Conservation (phyloP, 345 rosid genomes). For the Syzygium aqueum region DNA sequence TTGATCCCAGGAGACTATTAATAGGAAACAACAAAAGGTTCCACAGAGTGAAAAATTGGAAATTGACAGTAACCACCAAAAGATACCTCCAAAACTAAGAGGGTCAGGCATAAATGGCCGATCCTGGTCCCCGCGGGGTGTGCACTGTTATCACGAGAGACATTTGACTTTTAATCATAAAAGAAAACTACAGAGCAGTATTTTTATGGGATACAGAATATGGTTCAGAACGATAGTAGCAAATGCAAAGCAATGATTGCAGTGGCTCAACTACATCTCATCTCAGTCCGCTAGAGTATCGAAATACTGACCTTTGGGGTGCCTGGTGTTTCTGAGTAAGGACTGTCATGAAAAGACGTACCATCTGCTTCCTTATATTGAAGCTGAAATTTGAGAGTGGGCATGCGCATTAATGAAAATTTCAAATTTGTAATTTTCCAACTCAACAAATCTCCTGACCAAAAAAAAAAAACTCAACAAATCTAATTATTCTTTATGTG, state of each 20-base stretch:
- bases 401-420: not conserved
- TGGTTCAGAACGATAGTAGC: not conserved
- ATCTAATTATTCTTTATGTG: not conserved
- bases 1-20: not conserved
- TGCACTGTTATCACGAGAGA: slow-evolving; percentile 19
- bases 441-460: not conserved
- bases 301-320: slow-evolving; percentile 54
- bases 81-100: slow-evolving; percentile 69
- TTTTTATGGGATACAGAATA: not conserved
- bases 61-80: not conserved
- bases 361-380: slow-evolving; percentile 97
- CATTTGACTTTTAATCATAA: not conserved
- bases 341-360: slow-evolving; percentile 65
- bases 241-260: not conserved
- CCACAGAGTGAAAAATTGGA: not conserved
- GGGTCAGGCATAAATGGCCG: slow-evolving; percentile 68
- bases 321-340: slow-evolving; percentile 63
- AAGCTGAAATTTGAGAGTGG: slow-evolving; percentile 28
- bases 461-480: not conserved
- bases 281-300: not conserved
- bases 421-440: not conserved
- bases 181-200: not conserved
- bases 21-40: not conserved
- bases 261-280: not conserved
- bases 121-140: slow-evolving; percentile 49